Evolutionary conservation across 192 early-diverging fungal genomes (phyloP).

Genomic region (Mortierella claussenii): DNA sequence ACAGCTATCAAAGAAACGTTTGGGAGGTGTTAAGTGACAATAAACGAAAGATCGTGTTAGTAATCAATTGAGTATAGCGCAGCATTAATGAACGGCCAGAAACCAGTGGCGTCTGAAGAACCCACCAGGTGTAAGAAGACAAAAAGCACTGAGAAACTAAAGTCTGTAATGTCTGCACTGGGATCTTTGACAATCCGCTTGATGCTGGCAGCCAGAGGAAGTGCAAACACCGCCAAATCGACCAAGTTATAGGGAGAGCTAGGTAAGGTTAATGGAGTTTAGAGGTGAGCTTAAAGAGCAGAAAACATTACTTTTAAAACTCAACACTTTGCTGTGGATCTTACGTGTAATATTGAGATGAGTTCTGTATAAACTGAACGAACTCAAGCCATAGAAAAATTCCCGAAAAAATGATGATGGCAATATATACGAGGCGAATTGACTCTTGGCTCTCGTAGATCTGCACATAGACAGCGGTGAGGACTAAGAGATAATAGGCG

Average conservation of each 20-base stretch:
- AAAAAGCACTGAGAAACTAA: conserved; percentile 26
- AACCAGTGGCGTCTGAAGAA: not conserved
- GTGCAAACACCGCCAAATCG: conserved; percentile 7
- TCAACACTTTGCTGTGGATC: too few relatives aligned
- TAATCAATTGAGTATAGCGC: not conserved
- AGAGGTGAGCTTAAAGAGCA: too few relatives aligned
- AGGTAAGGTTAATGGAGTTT: not conserved
- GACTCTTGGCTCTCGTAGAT: conserved; percentile 2
- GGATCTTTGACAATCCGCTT: not conserved
- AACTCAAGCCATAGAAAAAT: conserved; percentile 17
- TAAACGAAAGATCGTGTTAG: not conserved
- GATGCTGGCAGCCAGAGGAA: conserved; percentile 15
- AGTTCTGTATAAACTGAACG: not conserved
- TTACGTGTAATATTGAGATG: not conserved
- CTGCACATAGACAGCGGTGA: conserved; percentile 1
- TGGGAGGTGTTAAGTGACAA: not conserved
- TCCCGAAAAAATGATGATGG: not conserved
- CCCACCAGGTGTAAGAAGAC: conserved; percentile 23
- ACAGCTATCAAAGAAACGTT: conserved; percentile 9
- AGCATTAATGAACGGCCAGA: not conserved
- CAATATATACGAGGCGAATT: not conserved
- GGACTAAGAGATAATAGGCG: conserved; percentile 8
- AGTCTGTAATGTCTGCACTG: not conserved
- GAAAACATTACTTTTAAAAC: too few relatives aligned
- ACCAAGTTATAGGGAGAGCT: conserved; percentile 12